Conservation (phyloP, 495 filamentous ascomycete genomes). For the Arthonia radiata region DNA sequence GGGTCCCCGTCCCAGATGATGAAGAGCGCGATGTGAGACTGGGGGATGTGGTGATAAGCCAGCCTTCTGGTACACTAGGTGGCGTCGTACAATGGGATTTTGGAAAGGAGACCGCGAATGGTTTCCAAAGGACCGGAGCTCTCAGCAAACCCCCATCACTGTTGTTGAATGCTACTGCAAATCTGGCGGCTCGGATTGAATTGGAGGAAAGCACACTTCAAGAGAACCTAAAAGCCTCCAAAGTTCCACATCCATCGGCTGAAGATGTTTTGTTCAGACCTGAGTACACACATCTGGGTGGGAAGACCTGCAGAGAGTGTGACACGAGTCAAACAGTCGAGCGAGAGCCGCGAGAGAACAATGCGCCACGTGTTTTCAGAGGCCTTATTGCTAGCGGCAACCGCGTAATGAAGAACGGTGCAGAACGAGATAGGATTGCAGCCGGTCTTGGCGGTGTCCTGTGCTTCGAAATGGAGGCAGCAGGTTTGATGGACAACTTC, state of each 20-base stretch:
- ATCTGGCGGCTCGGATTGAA: conserved; percentile 1
- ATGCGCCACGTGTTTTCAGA: no score
- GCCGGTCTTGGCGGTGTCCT: no score
- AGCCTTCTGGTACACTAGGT: conserved; percentile 8
- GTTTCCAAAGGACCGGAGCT: conserved; percentile 1
- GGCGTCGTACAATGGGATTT: conserved; percentile 6
- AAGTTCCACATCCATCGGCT: conserved; percentile 1
- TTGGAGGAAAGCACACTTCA: no score
- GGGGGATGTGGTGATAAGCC: conserved; percentile 4
- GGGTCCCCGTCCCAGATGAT: conserved; percentile 9
- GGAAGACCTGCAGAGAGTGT: conserved; percentile 1
- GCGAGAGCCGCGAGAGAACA: conserved; percentile 1
- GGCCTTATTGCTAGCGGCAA: no score
- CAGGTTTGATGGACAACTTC: no score
- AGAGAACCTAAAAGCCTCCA: no score
- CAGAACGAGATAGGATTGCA: no score
- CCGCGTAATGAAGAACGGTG: no score
- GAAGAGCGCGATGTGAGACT: conserved; percentile 5
- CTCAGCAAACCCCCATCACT: conserved; percentile 1
- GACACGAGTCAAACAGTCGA: conserved; percentile 1
- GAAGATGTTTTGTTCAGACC: conserved; percentile 3
- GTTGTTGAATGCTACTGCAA: conserved; percentile 1
- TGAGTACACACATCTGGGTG: conserved; percentile 1
- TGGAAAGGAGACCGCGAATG: conserved; percentile 3
- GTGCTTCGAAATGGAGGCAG: no score